Base-by-base conservation (phyloP, 495 filamentous ascomycete species). In the Recurvomyces mirabilis region DNA sequence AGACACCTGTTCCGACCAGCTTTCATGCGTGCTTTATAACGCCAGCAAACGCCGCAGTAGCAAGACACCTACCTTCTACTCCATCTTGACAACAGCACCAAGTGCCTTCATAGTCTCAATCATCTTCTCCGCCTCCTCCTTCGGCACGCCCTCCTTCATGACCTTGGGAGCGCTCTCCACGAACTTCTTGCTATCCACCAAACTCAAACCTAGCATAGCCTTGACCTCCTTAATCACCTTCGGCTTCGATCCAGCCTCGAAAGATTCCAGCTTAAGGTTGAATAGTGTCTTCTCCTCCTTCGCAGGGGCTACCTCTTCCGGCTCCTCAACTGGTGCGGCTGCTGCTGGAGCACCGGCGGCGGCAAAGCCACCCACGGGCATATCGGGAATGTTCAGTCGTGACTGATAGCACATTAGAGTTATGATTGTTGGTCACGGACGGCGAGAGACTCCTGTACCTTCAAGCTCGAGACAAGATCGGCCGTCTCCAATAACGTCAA, bases 191-290 rank as follows among this genome's bases (percentile, higher is more conserved):
- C 87, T 94, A 66, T 99, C 91, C 55, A 99, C 91, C 66, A 99
- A 73, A 60, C 84, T 93, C 64, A 99, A 65, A 4, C 93, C 91
- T 40, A 99, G 72, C 74, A 99, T 74, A 55, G 73, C 75, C 78
- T 99, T 99, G 66, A 99, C 79, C 73, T 99, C 91, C 76, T 99
- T 99, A 70, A 99, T 99, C 46, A 99, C 69, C 78, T 99, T 99
- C 42, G 93, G 86, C 71, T 99, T 99, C 44, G 91, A 69, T 12
- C 60, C 71, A 22, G 88, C 74, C 29, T 95, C 91, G 66, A 95
- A 87, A 12, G 80, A 79, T 62, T 81, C 73, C 26, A 99, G 80
- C 64, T 93, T 95, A 42, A 99, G 60, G 65, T 79, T 93, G 77
- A 99, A 99, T 17, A 96, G 79, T 2, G 93, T 94, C 78, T 96